These are phyloP conservation scores for Penicillium sp. DNA, from an alignment of 2,329 filamentous ascomycete genomes.

Conservation along the genomic window DNA sequence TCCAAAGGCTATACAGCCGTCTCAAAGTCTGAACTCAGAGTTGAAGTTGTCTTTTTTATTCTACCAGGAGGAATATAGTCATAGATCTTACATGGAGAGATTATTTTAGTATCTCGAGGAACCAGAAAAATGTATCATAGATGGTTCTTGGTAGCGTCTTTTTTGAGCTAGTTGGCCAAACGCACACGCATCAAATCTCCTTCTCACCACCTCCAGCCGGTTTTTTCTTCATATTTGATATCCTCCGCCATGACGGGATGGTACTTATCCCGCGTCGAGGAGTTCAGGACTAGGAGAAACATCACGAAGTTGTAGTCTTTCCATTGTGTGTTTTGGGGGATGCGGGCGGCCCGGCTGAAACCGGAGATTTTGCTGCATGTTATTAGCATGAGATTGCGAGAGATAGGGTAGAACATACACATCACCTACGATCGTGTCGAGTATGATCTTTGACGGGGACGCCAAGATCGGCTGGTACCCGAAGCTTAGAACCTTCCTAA, in stretches of 20 bases:
- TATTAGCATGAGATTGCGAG: not conserved
- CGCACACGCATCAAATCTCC: not conserved
- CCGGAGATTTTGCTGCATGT: not conserved
- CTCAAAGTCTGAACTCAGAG: too few relatives aligned
- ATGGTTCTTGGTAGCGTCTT: too few relatives aligned
- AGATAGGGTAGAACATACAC: not conserved
- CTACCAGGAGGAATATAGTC: too few relatives aligned
- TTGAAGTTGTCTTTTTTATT: too few relatives aligned
- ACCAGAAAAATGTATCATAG: too few relatives aligned
- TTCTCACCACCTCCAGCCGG: not conserved
- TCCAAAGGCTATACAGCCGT: too few relatives aligned
- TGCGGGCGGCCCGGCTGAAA: not conserved
- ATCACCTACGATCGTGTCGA: not conserved
- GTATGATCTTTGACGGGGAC: not conserved
- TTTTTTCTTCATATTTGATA: not conserved
- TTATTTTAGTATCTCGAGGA: too few relatives aligned
- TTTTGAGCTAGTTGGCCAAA: too few relatives aligned
- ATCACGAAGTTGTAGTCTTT: not conserved
- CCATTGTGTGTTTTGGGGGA: not conserved
- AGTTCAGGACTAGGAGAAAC: not conserved
- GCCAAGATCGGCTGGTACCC: not conserved
- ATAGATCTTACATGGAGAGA: too few relatives aligned
- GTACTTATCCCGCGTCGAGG: not conserved
- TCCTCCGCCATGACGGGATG: not conserved
- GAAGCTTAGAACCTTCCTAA: not conserved